Evolutionary conservation across 2,329 filamentous ascomycete species (phyloP).

Genomic region (Pleurostoma richardsiae): DNA sequence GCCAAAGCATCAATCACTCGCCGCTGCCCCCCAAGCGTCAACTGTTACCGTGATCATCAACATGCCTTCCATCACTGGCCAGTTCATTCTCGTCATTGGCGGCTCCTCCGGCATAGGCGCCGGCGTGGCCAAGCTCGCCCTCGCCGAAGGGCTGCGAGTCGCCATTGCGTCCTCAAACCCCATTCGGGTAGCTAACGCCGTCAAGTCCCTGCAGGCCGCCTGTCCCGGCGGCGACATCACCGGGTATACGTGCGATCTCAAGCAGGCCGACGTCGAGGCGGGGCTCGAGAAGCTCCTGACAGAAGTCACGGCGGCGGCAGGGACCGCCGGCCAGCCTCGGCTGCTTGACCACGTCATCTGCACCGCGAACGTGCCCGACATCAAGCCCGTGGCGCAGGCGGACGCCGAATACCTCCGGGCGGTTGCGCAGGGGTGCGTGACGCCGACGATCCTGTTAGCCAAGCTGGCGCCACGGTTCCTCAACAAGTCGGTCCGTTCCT

Average conservation of each 20-base stretch:
- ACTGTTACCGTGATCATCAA: too few relatives aligned
- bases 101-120: conserved; percentile 7
- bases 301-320: neutral
- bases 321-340: conserved; percentile 12
- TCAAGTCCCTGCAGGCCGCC: conserved; percentile 1
- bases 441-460: conserved; percentile 38
- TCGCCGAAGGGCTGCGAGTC: conserved; percentile 2
- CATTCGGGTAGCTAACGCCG: conserved; percentile 1
- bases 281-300: conserved; percentile 36
- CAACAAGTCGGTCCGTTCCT: conserved; percentile 27
- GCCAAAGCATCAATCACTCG: too few relatives aligned
- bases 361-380: conserved; percentile 41
- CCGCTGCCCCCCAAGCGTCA: too few relatives aligned
- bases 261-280: conserved; percentile 32
- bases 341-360: conserved; percentile 45
- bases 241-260: conserved; percentile 39
- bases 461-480: conserved; percentile 37
- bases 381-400: conserved; percentile 28
- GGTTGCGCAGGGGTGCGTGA: conserved; percentile 41
- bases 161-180: conserved; percentile 5
- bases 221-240: conserved; percentile 22
- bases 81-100: conserved; percentile 4
- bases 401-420: conserved; percentile 29
- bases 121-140: conserved; percentile 5
- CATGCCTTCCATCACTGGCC: conserved; percentile 5